Percentiles rank a stretch among this genome's conserved stretches.
phyloP scores from a whole-genome alignment of 2,329 filamentous ascomycete genomes.

The Aspergillus pseudoviridinutans region DNA sequence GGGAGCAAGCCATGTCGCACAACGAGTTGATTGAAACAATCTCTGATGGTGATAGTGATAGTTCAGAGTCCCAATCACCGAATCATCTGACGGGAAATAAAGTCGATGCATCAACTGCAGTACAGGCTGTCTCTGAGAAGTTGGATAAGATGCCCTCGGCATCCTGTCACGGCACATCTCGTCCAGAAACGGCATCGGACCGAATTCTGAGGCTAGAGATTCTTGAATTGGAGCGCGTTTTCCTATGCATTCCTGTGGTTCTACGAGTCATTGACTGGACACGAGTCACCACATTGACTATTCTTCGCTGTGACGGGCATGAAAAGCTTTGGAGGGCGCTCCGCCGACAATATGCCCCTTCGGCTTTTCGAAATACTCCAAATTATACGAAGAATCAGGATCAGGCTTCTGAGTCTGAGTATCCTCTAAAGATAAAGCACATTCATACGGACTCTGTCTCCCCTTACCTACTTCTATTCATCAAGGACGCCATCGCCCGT shows the following conservation, averaged over 20 bases:
- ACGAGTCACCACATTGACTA: constrained; percentile 64
- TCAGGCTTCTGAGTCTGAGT: constrained; percentile 39
- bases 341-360: constrained; percentile 57
- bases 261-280: constrained; percentile 72
- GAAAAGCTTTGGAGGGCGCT: constrained; percentile 73
- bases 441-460: constrained; percentile 73
- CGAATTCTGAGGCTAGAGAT: constrained; percentile 60
- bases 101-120: background rate
- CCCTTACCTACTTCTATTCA: constrained; percentile 64
- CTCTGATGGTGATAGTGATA: background rate
- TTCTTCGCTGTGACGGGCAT: constrained; percentile 69
- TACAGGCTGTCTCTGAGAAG: too few relatives aligned
- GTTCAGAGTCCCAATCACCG: background rate
- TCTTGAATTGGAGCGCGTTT: constrained; percentile 70
- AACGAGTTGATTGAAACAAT: background rate
- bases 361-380: constrained; percentile 1
- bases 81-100: background rate
- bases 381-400: constrained; percentile 9
- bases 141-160: background rate
- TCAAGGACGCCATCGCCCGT: constrained; percentile 72
- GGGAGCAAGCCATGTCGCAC: background rate
- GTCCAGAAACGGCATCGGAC: constrained; percentile 15
- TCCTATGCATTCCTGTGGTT: constrained; percentile 68
- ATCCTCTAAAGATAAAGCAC: constrained; percentile 64
- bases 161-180: constrained; percentile 2